Conservation (phyloP, 140 eudicot species). For the Bidens hawaiensis region DNA sequence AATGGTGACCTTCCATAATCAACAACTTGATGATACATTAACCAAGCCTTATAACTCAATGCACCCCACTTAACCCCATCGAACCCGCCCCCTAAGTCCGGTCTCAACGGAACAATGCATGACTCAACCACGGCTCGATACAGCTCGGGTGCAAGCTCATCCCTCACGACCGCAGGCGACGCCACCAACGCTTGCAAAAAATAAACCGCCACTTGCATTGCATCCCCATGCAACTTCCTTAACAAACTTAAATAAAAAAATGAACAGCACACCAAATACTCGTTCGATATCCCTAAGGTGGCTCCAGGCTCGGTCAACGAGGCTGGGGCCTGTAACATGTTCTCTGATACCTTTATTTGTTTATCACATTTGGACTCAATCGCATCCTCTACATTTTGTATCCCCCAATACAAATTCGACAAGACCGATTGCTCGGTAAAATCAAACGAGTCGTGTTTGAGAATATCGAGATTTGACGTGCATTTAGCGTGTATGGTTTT, state of each 20-base stretch:
- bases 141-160: constrained; percentile 55
- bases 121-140: constrained; percentile 28
- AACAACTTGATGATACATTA: constrained; percentile 69
- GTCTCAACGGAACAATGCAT: constrained; percentile 16
- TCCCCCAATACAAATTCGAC: constrained; percentile 60
- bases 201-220: constrained; percentile 64
- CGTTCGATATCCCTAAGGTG: constrained; percentile 51
- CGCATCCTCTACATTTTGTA: constrained; percentile 43
- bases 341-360: constrained; percentile 33
- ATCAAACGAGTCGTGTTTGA: constrained; percentile 38
- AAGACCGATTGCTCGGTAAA: constrained; percentile 47
- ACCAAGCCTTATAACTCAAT: constrained; percentile 58
- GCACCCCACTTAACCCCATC: constrained; percentile 50
- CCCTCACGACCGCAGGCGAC: constrained; percentile 38
- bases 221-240: constrained; percentile 42
- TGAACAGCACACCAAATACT: constrained; percentile 43
- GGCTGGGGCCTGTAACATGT: constrained; percentile 78
- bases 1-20: constrained; percentile 42
- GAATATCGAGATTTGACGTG: constrained; percentile 37
- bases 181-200: constrained; percentile 66
- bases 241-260: constrained; percentile 59
- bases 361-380: constrained; percentile 24
- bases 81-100: background rate
- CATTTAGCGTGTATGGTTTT: constrained; percentile 43
- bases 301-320: constrained; percentile 49